These are phyloP conservation scores for Malassezia brasiliensis DNA, from an alignment of 1,284 basidiomycete genomes.

Conservation along the genomic window DNA sequence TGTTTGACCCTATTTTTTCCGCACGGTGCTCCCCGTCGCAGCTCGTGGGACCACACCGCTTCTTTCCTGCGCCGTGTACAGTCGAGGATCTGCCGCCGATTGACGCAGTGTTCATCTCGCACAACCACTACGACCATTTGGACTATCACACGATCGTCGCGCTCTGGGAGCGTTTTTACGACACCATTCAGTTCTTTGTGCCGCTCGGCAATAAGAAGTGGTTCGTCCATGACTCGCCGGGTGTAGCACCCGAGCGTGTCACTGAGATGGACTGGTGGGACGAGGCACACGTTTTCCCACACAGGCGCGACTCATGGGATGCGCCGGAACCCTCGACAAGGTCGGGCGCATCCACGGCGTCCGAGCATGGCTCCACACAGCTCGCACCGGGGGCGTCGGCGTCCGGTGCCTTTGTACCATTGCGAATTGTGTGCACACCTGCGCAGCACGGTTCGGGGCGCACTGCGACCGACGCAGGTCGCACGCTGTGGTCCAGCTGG, in stretches of 20 bases:
- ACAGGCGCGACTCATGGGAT: too few relatives aligned
- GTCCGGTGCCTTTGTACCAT: too few relatives aligned
- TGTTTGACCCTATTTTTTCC: conserved; percentile 47
- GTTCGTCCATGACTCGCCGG: conserved; percentile 23
- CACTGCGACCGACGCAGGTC: conserved; percentile 27
- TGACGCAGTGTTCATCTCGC: conserved; percentile 40
- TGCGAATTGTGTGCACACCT: conserved; percentile 33
- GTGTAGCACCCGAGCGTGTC: conserved; percentile 27
- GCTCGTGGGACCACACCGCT: conserved; percentile 30
- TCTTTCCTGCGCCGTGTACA: conserved; percentile 32
- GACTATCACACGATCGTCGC: conserved; percentile 32
- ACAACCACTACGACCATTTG: conserved; percentile 46
- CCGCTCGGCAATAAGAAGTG: conserved; percentile 41
- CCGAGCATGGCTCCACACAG: too few relatives aligned
- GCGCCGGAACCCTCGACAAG: too few relatives aligned
- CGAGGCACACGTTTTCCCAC: conserved; percentile 12
- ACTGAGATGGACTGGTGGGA: conserved; percentile 46
- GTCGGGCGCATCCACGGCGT: too few relatives aligned
- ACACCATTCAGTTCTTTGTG: conserved; percentile 31
- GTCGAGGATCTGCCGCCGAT: conserved; percentile 32
- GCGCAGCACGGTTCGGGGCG: conserved; percentile 45
- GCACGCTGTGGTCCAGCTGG: conserved; percentile 39
- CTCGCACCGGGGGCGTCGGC: too few relatives aligned
- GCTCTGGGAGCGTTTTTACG: conserved; percentile 27
- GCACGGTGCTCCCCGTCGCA: conserved; percentile 41